A percentile compares a stretch with the other conserved stretches of the same genome.
Conservation (phyloP, 331 rosid species). For the Quercus tomentella region DNA sequence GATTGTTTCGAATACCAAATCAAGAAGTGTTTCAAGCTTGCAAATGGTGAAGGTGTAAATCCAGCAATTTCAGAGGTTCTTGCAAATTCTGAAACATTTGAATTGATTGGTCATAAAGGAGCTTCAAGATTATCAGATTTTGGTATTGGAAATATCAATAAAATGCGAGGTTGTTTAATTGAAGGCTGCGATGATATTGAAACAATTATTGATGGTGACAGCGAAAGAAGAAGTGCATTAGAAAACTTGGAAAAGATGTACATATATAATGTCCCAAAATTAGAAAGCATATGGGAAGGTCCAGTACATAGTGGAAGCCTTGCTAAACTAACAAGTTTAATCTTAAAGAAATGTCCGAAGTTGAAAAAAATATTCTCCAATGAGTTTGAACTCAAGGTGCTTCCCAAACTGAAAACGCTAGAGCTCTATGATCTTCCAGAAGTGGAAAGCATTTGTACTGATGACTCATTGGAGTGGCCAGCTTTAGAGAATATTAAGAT, state of each 20-base stretch:
- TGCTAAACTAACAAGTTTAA: conserved; percentile 1
- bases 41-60: not conserved
- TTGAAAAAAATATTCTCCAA: conserved; percentile 4
- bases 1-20: conserved; percentile 1
- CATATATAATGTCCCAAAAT: not conserved
- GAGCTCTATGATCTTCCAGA: conserved; percentile 3
- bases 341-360: conserved; percentile 3
- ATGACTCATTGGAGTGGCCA: conserved; percentile 12
- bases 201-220: conserved; percentile 7
- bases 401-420: conserved; percentile 20
- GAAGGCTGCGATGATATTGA: conserved; percentile 10
- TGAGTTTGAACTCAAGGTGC: not conserved
- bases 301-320: conserved; percentile 8
- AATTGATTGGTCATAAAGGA: conserved; percentile 13
- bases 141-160: not conserved
- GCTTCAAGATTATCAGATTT: not conserved
- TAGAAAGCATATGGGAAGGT: conserved; percentile 14
- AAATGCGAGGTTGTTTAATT: conserved; percentile 11
- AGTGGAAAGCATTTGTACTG: not conserved
- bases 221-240: not conserved
- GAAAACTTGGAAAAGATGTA: conserved; percentile 10
- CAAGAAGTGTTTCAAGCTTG: not conserved
- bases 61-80: conserved; percentile 2
- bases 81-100: conserved; percentile 15
- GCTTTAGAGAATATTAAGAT: conserved; percentile 15